Base-by-base conservation (phyloP, 2,329 filamentous ascomycete species). In the Apiospora malaysiana region DNA sequence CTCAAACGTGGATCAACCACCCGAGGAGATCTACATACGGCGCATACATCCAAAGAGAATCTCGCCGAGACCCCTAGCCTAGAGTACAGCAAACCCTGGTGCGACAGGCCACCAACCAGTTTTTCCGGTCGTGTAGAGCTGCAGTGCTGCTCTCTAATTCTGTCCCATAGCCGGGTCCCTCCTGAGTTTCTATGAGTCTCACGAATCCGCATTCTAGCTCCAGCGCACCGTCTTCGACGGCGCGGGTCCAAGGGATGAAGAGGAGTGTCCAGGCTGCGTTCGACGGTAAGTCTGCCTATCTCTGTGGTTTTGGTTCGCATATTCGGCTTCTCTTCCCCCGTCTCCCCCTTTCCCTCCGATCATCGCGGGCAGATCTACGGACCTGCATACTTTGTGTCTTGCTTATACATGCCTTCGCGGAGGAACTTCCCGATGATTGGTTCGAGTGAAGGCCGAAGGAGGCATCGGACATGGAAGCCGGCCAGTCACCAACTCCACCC, bases 181-280 rank as follows among this genome's bases (percentile, higher is more conserved):
- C 9, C 56, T 40, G 14, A 4, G 56, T 40, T 32, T 32, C 18
- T 47, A 89, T 88, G 87, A 87, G 83, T 82, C 81, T 85, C 81
- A 88, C 85, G 69, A 88, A 88, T 79, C 86, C 86, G 71, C 80
- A 86, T 63, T 85, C 87, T 76, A 85, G 84, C 68, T 83, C 86
- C 69, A 82, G 82, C 51, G 87, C 86, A 70, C 83, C 76, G 63
- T 83, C 83, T 71, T 79, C 81, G 12, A 45, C 42, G 68, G 42
- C 45, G 42, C 82, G 83, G 72, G 82, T 79, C 72, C 85, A 86
- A 75, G 82, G 81, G 40, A 80, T 89, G 70, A 91, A 90, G 82
- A 84, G 88, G 77, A 89, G 85, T 75, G 87, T 89, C 70, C 88
- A 90, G 79, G 84, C 88, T 72, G 85, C 87, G 47, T 90, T 90